Evolutionary conservation across 805 yeast species (phyloP).

Genomic region (Saccharomycopsis babjevae): DNA sequence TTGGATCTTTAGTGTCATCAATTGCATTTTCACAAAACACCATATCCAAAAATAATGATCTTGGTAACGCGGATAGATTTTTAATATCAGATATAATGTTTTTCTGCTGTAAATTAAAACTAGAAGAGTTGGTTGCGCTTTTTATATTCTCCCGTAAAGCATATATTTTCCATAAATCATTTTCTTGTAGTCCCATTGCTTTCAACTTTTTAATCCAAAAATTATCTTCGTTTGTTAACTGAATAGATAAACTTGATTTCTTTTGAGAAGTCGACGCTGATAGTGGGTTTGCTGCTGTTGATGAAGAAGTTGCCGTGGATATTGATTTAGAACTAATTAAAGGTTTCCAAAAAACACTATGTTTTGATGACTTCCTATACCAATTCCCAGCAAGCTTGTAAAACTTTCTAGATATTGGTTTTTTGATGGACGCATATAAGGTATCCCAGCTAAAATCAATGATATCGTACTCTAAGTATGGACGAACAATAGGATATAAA

Average conservation of each 20-base stretch:
- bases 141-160: constrained; percentile 58
- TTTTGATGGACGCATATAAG: constrained; percentile 55
- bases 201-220: constrained; percentile 64
- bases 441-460: constrained; percentile 55
- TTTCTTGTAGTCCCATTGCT: constrained; percentile 61
- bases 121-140: constrained; percentile 38
- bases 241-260: constrained; percentile 25
- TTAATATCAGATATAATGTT: constrained; percentile 22
- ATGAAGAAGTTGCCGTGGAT: background rate
- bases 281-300: constrained; percentile 2
- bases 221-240: constrained; percentile 55
- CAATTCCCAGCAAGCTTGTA: constrained; percentile 58
- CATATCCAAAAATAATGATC: constrained; percentile 43
- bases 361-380: constrained; percentile 38
- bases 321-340: background rate
- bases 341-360: constrained; percentile 7
- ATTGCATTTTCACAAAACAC: constrained; percentile 15
- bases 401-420: constrained; percentile 56
- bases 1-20: background rate
- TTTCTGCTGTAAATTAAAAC: constrained; percentile 14
- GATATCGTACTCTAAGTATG: constrained; percentile 70
- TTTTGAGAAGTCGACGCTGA: background rate
- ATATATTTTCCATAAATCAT: constrained; percentile 76
- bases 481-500: constrained; percentile 68
- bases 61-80: constrained; percentile 34